phyloP scores from a whole-genome alignment of 148 eudicot genomes.

The Drosera capensis region DNA sequence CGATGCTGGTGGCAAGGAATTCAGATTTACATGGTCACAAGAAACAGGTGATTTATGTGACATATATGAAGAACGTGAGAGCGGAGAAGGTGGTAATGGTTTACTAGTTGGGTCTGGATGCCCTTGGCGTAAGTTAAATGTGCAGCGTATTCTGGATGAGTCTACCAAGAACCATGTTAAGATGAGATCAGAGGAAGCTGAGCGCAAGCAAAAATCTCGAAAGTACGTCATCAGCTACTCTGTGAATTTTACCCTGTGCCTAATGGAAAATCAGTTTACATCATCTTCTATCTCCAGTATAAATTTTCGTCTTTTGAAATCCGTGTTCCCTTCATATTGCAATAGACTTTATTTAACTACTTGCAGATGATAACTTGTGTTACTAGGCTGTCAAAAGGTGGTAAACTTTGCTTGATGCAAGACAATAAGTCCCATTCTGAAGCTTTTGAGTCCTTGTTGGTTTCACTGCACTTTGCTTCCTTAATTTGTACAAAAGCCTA shows the following conservation, averaged over 20 bases:
- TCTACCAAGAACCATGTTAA: conserved; percentile 83
- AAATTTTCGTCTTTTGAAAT: neutral
- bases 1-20: conserved; percentile 76
- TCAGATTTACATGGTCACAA: conserved; percentile 75
- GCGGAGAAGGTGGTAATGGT: conserved; percentile 79
- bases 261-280: too few relatives aligned
- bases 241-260: too few relatives aligned
- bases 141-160: conserved; percentile 76
- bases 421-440: neutral
- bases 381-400: too few relatives aligned
- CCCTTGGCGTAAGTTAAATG: conserved; percentile 83
- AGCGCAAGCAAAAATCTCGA: conserved; percentile 46
- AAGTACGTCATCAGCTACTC: conserved; percentile 32
- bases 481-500: too few relatives aligned
- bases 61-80: conserved; percentile 74
- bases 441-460: neutral
- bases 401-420: too few relatives aligned
- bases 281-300: neutral
- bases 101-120: conserved; percentile 90
- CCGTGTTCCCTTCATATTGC: too few relatives aligned
- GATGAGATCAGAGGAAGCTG: conserved; percentile 80
- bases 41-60: conserved; percentile 63
- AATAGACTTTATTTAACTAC: too few relatives aligned
- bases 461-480: too few relatives aligned
- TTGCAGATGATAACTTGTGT: too few relatives aligned